phyloP scores from a whole-genome alignment of 345 rosid species.

The Hibiscus tridactylites region DNA sequence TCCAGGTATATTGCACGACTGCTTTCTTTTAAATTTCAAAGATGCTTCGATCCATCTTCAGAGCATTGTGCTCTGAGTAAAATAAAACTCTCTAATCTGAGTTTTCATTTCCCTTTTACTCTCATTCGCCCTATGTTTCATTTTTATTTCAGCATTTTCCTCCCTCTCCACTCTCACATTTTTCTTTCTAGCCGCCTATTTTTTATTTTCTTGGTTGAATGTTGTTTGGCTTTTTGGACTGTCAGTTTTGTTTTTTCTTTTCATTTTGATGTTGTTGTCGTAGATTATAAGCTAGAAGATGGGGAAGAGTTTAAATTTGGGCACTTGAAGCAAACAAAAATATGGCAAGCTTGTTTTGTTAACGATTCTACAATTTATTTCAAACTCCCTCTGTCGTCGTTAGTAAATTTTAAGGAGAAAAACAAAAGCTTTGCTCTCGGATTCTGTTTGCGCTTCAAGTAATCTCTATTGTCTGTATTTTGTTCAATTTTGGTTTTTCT shows the following conservation, averaged over 20 bases:
- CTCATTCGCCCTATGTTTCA: too few species aligned
- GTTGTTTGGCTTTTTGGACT: too few species aligned
- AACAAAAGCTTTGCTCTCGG: too few species aligned
- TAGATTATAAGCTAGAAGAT: conserved; percentile 12
- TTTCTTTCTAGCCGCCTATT: too few species aligned
- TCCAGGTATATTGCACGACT: too few species aligned
- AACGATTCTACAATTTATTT: background rate
- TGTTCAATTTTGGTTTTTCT: background rate
- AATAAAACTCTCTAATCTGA: background rate
- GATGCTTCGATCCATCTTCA: too few species aligned
- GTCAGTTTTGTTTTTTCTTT: background rate
- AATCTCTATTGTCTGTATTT: background rate
- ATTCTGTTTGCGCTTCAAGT: background rate
- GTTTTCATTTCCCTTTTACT: background rate
- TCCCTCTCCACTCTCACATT: background rate
- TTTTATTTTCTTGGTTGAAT: background rate
- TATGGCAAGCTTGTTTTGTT: conserved; percentile 11
- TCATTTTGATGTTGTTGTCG: background rate
- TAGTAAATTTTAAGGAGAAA: background rate
- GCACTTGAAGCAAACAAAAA: conserved; percentile 11
- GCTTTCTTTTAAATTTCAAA: too few species aligned
- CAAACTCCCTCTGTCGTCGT: background rate
- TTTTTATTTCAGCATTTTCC: background rate
- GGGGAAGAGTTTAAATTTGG: conserved; percentile 11
- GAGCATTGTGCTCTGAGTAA: too few species aligned